phyloP scores from a whole-genome alignment of 2,329 filamentous ascomycete species.

The Trichoderma cornu-damae region DNA sequence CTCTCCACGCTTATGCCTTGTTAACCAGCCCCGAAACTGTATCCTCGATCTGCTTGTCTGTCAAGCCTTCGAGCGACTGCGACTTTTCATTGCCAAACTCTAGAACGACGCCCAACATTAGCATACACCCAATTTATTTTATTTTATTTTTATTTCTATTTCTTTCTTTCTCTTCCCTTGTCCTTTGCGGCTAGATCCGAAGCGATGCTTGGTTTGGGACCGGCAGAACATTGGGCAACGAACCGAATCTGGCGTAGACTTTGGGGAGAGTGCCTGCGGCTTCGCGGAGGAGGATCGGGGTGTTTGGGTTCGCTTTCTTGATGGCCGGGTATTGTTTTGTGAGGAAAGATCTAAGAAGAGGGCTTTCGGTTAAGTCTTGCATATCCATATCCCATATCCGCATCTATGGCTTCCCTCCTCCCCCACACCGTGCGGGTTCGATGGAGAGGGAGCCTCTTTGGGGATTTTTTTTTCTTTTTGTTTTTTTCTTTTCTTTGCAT shows the following conservation, averaged over 20 bases:
- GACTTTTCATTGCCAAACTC: conserved; percentile 54
- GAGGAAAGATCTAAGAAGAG: conserved; percentile 68
- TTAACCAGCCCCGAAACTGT: conserved; percentile 52
- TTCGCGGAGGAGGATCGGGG: conserved; percentile 91
- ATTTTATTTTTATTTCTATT: too few species aligned
- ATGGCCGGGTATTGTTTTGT: conserved; percentile 91
- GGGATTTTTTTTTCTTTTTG: too few species aligned
- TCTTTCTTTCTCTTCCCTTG: background rate
- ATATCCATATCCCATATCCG: too few species aligned
- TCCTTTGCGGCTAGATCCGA: background rate
- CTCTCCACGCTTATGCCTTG: conserved; percentile 19
- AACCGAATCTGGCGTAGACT: conserved; percentile 91
- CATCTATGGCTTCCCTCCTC: background rate
- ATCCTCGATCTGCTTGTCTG: conserved; percentile 59
- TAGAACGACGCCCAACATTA: conserved; percentile 23
- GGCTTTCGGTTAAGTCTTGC: conserved; percentile 20
- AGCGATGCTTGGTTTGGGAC: background rate
- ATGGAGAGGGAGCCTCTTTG: background rate
- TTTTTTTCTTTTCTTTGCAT: too few species aligned
- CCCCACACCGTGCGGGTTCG: background rate
- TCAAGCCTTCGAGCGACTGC: conserved; percentile 53
- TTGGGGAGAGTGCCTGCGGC: conserved; percentile 77
- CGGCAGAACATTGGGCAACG: conserved; percentile 17
- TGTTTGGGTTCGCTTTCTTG: conserved; percentile 98
- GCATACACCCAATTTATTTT: background rate